Percentiles rank a stretch among this genome's conserved stretches.
Conservation (phyloP, 306 rosid genomes). For the Cicer judaicum region DNA sequence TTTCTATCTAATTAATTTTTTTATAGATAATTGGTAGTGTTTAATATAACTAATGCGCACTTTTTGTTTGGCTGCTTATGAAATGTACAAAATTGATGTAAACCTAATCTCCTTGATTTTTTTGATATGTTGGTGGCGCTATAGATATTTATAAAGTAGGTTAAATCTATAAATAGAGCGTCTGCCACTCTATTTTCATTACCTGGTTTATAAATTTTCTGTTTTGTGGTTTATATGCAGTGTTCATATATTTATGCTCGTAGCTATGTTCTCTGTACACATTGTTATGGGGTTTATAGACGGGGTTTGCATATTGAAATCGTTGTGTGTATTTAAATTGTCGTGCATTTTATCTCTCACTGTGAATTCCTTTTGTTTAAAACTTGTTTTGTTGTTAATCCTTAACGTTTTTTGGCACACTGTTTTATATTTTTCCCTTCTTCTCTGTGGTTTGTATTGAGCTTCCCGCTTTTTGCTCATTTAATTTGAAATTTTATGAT, state of each 20-base stretch:
- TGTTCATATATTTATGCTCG: background rate
- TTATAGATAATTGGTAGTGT: background rate
- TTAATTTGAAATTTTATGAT: background rate
- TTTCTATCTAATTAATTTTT: background rate
- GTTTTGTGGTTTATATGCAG: background rate
- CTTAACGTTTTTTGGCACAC: background rate
- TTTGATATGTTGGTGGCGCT: background rate
- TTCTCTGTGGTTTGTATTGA: background rate
- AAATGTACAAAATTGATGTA: background rate
- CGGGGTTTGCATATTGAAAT: background rate
- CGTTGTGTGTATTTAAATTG: background rate
- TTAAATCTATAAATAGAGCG: too few species aligned
- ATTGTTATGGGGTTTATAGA: background rate
- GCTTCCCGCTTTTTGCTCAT: background rate
- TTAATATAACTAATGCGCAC: background rate
- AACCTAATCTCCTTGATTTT: slow-evolving; percentile 12
- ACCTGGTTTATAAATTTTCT: background rate
- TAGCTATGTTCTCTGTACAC: background rate
- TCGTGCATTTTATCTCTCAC: background rate
- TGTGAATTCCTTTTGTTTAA: background rate
- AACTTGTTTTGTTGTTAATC: background rate
- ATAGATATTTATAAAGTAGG: background rate
- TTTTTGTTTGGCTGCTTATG: background rate
- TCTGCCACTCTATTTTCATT: background rate
- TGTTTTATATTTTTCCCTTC: background rate